phyloP scores from a whole-genome alignment of 164 flowering plant species.

The Sedum album region DNA sequence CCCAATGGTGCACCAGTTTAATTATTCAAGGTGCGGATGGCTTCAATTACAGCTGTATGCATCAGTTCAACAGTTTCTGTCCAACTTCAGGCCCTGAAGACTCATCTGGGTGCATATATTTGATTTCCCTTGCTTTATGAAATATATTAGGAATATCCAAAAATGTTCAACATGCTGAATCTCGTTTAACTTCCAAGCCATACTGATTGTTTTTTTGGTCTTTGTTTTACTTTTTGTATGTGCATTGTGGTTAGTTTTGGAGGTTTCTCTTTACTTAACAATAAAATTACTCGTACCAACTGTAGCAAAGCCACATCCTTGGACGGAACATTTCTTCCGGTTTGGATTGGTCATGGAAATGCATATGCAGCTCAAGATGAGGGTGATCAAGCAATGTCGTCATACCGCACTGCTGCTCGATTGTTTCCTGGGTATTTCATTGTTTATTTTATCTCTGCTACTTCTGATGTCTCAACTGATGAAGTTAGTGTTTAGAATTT shows the following conservation, averaged over 20 bases:
- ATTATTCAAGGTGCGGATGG: too few relatives aligned
- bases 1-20: too few relatives aligned
- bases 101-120: too few relatives aligned
- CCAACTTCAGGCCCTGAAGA: too few relatives aligned
- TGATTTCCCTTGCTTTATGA: too few relatives aligned
- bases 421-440: slow-evolving; percentile 83
- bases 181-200: too few relatives aligned
- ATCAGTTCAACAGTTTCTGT: too few relatives aligned
- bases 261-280: background rate
- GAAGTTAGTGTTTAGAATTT: background rate
- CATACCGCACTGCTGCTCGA: slow-evolving; percentile 93
- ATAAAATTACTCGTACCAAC: slow-evolving; percentile 8
- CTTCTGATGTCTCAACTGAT: too few relatives aligned
- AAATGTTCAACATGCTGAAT: too few relatives aligned
- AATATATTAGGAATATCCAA: too few relatives aligned
- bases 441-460: slow-evolving; percentile 20
- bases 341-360: slow-evolving; percentile 92
- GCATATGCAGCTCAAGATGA: slow-evolving; percentile 94
- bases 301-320: slow-evolving; percentile 80
- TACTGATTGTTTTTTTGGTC: too few relatives aligned
- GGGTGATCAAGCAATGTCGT: slow-evolving; percentile 98
- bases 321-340: slow-evolving; percentile 85
- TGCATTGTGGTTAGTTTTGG: background rate
- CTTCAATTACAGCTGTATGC: too few relatives aligned
- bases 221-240: background rate